These are phyloP conservation scores for Wickerhamomyces hampshirensis DNA, from an alignment of 805 yeast species.

Conservation along the genomic window DNA sequence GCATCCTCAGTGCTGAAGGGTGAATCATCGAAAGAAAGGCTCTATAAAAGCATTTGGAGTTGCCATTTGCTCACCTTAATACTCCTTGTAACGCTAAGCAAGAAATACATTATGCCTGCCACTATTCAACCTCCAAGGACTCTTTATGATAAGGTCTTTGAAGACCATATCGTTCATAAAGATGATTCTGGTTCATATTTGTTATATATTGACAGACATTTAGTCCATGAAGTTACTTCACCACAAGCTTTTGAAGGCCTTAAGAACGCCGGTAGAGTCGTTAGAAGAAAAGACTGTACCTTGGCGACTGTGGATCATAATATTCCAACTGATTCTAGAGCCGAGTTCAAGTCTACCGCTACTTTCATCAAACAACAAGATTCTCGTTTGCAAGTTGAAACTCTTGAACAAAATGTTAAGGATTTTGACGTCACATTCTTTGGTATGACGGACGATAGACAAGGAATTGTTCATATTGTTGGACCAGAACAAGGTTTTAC, in stretches of 20 bases:
- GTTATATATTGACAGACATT: conserved; percentile 91
- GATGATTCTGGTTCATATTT: conserved; percentile 85
- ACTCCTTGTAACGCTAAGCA: not conserved
- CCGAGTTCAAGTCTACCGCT: conserved; percentile 62
- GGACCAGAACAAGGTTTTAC: conserved; percentile 99
- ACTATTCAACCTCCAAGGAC: conserved; percentile 38
- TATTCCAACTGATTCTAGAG: conserved; percentile 92
- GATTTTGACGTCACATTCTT: conserved; percentile 87
- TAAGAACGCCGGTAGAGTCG: conserved; percentile 77
- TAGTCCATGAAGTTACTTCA: conserved; percentile 97
- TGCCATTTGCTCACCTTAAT: not conserved
- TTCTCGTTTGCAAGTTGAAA: conserved; percentile 86
- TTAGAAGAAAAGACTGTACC: conserved; percentile 90
- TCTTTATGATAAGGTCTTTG: conserved; percentile 93
- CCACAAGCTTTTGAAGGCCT: conserved; percentile 99
- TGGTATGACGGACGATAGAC: conserved; percentile 92
- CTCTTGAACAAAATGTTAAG: conserved; percentile 88
- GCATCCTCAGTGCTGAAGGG: conserved; percentile 1
- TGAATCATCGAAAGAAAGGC: not conserved
- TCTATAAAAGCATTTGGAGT: conserved; percentile 1
- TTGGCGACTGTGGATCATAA: conserved; percentile 96
- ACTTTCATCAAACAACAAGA: conserved; percentile 87
- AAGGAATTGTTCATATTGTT: conserved; percentile 97
- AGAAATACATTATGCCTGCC: conserved; percentile 4
- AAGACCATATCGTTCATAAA: conserved; percentile 87